Conservation (phyloP, 1,139 yeast species). For the Yamadazyma kanchanaburiensis region DNA sequence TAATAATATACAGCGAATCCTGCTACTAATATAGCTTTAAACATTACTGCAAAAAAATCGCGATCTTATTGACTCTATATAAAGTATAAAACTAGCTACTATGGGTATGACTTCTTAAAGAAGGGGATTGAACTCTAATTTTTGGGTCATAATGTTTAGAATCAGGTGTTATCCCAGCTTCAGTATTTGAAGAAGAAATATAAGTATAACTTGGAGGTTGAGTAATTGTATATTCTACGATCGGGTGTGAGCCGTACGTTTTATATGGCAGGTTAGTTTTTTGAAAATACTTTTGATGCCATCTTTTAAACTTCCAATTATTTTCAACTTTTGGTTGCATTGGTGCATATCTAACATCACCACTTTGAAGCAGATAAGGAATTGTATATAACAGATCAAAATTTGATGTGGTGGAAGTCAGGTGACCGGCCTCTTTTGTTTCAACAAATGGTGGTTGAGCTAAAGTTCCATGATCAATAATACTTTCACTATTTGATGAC, state of each 20-base stretch:
- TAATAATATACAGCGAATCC: constrained; percentile 15
- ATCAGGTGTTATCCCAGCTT: constrained; percentile 3
- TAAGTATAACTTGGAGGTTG: constrained; percentile 11
- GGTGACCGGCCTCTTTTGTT: constrained; percentile 15
- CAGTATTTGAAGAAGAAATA: constrained; percentile 6
- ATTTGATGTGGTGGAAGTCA: constrained; percentile 10
- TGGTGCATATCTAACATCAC: constrained; percentile 27
- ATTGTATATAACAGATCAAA: constrained; percentile 21
- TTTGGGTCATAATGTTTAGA: constrained; percentile 8
- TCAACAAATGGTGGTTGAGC: constrained; percentile 39
- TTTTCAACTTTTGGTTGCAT: constrained; percentile 19
- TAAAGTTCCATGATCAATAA: constrained; percentile 7
- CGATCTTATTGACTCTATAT: too few species aligned
- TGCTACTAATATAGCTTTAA: constrained; percentile 5
- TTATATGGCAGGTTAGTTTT: too few species aligned
- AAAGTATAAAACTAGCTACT: too few species aligned
- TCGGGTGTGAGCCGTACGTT: constrained; percentile 4
- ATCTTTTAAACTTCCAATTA: too few species aligned
- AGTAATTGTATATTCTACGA: constrained; percentile 12
- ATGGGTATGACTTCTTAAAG: too few species aligned
- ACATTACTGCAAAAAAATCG: too few species aligned
- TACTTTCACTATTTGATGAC: constrained; percentile 8
- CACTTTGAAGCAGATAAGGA: constrained; percentile 26
- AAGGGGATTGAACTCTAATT: constrained; percentile 5
- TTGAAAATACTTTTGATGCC: too few species aligned